Percentiles rank a stretch among this genome's conserved stretches.
Evolutionary conservation across 164 flowering plant species (phyloP).

Genomic region (Liriodendron chinense): DNA sequence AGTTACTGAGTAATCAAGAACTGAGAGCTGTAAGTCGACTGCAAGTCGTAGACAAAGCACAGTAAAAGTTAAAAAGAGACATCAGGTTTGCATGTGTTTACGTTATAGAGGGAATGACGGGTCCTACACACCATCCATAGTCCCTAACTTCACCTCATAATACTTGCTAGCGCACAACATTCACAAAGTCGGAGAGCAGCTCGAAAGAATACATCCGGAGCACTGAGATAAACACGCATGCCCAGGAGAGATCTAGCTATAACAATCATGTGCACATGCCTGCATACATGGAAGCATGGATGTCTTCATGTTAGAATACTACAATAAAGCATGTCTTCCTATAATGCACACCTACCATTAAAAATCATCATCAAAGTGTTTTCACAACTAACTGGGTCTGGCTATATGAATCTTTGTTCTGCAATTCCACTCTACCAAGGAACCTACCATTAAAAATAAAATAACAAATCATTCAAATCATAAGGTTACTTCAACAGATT

Average conservation of each 20-base stretch:
- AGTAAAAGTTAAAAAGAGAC: neutral
- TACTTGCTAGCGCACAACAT: neutral
- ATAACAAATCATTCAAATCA: no score
- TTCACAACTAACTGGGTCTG: no score
- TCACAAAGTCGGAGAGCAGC: neutral
- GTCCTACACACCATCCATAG: neutral
- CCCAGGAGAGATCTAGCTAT: neutral
- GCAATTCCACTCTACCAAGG: no score
- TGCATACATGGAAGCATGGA: neutral
- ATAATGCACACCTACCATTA: no score
- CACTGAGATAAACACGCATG: neutral
- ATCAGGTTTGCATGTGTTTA: constrained; percentile 10
- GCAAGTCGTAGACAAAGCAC: neutral
- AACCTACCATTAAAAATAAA: no score
- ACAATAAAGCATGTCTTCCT: neutral
- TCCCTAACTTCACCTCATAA: constrained; percentile 1
- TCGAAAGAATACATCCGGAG: neutral
- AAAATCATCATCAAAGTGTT: no score
- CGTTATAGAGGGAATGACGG: constrained; percentile 9
- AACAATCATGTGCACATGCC: neutral
- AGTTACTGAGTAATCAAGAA: neutral
- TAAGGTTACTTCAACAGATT: no score
- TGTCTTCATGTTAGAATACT: neutral
- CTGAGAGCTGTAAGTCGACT: neutral
- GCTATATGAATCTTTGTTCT: no score